These are phyloP conservation scores for Phytophthora sojae DNA, from an alignment of 352 stramenopile genomes.

Conservation along the genomic window DNA sequence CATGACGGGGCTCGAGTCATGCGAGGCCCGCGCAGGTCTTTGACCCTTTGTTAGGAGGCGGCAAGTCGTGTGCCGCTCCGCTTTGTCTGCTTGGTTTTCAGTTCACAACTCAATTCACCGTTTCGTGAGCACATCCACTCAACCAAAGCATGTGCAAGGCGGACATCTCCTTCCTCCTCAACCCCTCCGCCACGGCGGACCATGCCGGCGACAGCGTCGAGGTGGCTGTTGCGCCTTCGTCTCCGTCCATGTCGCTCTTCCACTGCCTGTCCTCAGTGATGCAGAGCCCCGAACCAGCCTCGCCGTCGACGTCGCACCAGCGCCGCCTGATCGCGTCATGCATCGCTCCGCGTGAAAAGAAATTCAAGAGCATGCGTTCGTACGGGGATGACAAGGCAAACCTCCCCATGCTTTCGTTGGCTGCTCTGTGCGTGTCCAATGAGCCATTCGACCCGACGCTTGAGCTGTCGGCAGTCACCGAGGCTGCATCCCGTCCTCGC, in stretches of 20 bases:
- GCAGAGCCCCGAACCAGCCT: constrained; percentile 31
- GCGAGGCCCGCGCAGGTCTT: constrained; percentile 12
- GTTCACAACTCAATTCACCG: constrained; percentile 33
- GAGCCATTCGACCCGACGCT: constrained; percentile 27
- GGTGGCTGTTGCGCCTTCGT: constrained; percentile 8
- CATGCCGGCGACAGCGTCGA: constrained; percentile 6
- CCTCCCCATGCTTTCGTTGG: constrained; percentile 40
- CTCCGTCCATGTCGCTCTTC: constrained; percentile 40
- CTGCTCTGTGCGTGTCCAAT: constrained; percentile 37
- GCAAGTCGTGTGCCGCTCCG: background rate
- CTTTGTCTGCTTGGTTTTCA: constrained; percentile 26
- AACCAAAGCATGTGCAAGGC: constrained; percentile 42
- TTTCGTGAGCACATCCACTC: constrained; percentile 20
- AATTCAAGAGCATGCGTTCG: constrained; percentile 43
- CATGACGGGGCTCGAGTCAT: constrained; percentile 14
- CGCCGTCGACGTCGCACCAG: constrained; percentile 32
- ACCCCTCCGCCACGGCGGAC: constrained; percentile 24
- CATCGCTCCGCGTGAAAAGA: constrained; percentile 49
- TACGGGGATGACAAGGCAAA: constrained; percentile 40
- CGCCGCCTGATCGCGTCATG: constrained; percentile 46
- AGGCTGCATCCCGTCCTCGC: constrained; percentile 14
- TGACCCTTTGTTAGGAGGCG: constrained; percentile 16
- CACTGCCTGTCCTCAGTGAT: constrained; percentile 30
- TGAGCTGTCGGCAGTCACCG: constrained; percentile 29
- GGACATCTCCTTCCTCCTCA: constrained; percentile 58